Base-by-base conservation (phyloP, 2,329 filamentous ascomycete species). In the Emericellopsis cladophorae region DNA sequence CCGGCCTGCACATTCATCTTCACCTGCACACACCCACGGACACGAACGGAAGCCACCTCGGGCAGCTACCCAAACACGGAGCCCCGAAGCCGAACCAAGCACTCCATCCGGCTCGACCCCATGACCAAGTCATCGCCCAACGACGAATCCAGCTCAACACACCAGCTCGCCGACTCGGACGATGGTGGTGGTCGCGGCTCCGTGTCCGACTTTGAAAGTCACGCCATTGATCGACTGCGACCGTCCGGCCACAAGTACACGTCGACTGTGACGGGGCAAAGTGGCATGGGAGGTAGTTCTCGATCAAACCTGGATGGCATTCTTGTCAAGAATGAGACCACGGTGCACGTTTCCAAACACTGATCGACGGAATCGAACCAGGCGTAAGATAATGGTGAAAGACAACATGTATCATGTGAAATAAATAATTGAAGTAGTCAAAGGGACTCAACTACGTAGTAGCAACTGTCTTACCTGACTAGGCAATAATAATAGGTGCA, bases 141-240 rank as follows among this genome's bases (percentile, higher is more conserved):
- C 18, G 43, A 44, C 15, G 43, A 42, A 23, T 44, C 43, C 26
- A 44, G 43, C 40, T 44, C 43, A 15, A 42, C 36, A 26, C 43
- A 42, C 43, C 40, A 44, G 43, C 43, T 44, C 9, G 43, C 43
- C 31, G 43, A 42, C 23, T 37, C 40, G 12, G 43, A 44, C 21
- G 42, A 41, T 24, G 39, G 36, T 21, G 34, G 36, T 38, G 42
- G 42, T 36, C 42, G 36, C 31, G 31, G 16, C 39, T 41, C 39
- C 16, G 24, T 29, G 26, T 41, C 36, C 23, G 42, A 41, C 39
- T 36, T 44, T 37, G 42, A 44, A 23, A 44, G 31, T 12, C 26
- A 44, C 36, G 36, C 42, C n/a, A 39, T 39, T 6, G 36, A 44
- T 41, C 35, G 39, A 32, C 36, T 44, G 15, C 36, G 39, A 36